Base-by-base conservation (phyloP, 805 yeast genomes). In the Hanseniaspora pseudoguilliermondii region DNA sequence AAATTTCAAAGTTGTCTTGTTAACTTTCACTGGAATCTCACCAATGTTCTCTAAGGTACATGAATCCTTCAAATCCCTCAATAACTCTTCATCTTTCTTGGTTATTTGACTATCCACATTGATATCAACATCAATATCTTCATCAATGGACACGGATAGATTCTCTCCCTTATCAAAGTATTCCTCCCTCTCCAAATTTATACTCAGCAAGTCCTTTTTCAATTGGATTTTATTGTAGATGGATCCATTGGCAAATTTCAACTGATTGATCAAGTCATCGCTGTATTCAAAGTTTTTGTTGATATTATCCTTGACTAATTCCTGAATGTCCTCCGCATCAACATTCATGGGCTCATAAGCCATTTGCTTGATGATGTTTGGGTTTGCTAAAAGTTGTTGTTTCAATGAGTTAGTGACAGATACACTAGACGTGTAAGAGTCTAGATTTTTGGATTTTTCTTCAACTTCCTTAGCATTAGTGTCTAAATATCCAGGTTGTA, bases 291-390 rank as follows among this genome's bases (percentile, higher is more conserved):
- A 69, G 32, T 35, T 46, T 7, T 52, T 38, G 21, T 38, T 20
- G n/a, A 72, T 65, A 1, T 81, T 75, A 29, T 71, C 70, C 5
- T 65, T 71, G 59, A 74, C 76, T 44, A 72, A 66, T 59, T 70
- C 73, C 39, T 63, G 76, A 65, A 75, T 69, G 62, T 78, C 81
- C 1, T 70, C 64, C 34, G 72, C 77, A 25, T 70, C 71, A 16
- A 76, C 68, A 57, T 80, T 79, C n/a, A 61, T 60, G 0, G 91
- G 91, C 65, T 85, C 93, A 64, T 78, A 85, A 2, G 80, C 84
- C 61, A 80, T 83, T 60, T 82, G 86, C 49, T 76, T 73, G 7
- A 83, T 73, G 21, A 80, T 65, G 2, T 74, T 76, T 8, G 52
- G 41, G 42, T 63, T 55, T 10, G 61, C 32, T n/a, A 49, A 46